Conservation (phyloP, 2,329 filamentous ascomycete genomes). For the Fusarium foetens region DNA sequence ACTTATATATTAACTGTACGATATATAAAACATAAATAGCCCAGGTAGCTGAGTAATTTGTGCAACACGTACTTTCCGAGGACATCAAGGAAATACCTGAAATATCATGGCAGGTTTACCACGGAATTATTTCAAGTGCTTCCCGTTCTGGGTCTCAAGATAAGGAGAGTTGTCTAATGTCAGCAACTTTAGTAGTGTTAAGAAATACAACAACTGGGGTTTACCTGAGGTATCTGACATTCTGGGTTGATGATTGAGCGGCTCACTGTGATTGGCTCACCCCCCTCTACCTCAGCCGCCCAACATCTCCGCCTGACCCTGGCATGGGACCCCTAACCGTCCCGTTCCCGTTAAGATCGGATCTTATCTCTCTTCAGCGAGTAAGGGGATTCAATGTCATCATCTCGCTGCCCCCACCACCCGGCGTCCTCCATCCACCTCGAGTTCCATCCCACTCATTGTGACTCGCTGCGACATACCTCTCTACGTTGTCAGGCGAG, state of each 20-base stretch:
- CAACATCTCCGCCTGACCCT: conserved; percentile 34
- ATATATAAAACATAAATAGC: neutral
- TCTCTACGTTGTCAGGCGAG: conserved; percentile 2
- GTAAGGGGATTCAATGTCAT: conserved; percentile 17
- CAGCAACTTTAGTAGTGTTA: neutral
- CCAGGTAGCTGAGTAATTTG: neutral
- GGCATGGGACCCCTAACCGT: conserved; percentile 26
- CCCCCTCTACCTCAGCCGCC: neutral
- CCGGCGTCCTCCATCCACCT: conserved; percentile 1
- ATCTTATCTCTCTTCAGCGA: conserved; percentile 25
- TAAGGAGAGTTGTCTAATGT: neutral
- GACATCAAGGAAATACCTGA: neutral
- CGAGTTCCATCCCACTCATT: conserved; percentile 4
- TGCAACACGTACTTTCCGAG: neutral
- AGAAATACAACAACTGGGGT: neutral
- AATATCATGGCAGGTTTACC: conserved; percentile 3
- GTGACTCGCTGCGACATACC: conserved; percentile 9
- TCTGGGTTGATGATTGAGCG: neutral
- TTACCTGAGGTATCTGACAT: neutral
- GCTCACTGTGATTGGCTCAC: conserved; percentile 5
- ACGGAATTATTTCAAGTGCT: neutral
- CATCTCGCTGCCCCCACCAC: conserved; percentile 22
- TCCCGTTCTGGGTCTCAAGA: neutral
- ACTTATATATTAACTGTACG: neutral
- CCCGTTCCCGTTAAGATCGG: conserved; percentile 23